Evolutionary conservation across 2,329 filamentous ascomycete genomes (phyloP).

Genomic region (Diaporthe vaccinii): DNA sequence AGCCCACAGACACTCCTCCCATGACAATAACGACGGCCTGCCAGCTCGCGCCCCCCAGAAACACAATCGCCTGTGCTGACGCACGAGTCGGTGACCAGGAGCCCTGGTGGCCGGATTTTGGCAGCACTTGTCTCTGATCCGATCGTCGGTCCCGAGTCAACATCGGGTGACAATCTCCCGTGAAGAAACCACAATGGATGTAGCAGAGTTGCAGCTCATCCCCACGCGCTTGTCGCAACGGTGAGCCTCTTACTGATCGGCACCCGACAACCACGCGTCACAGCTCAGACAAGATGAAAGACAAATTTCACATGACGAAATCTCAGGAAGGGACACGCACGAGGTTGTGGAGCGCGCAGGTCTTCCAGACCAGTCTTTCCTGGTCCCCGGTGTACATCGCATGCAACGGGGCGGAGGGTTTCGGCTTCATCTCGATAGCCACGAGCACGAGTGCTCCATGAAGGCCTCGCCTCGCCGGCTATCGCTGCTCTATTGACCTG

Average conservation of each 20-base stretch:
- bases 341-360: background rate
- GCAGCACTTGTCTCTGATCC: background rate
- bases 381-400: background rate
- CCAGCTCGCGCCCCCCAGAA: background rate
- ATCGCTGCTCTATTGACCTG: slow-evolving; percentile 2
- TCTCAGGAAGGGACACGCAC: background rate
- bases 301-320: background rate
- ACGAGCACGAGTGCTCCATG: slow-evolving; percentile 13
- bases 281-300: background rate
- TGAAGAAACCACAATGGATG: background rate
- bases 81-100: slow-evolving; percentile 1
- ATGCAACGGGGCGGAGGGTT: background rate
- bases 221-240: slow-evolving; percentile 14
- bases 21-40: background rate
- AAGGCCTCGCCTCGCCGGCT: background rate
- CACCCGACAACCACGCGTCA: background rate
- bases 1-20: slow-evolving; percentile 14
- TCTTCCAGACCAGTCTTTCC: background rate
- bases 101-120: background rate
- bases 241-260: background rate
- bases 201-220: slow-evolving; percentile 24
- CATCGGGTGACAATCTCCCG: background rate
- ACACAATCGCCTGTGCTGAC: background rate
- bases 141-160: slow-evolving; percentile 23
- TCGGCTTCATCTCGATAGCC: slow-evolving; percentile 4